Conservation (phyloP, 139 green algal species). For the Pedinophyceae sp. region DNA sequence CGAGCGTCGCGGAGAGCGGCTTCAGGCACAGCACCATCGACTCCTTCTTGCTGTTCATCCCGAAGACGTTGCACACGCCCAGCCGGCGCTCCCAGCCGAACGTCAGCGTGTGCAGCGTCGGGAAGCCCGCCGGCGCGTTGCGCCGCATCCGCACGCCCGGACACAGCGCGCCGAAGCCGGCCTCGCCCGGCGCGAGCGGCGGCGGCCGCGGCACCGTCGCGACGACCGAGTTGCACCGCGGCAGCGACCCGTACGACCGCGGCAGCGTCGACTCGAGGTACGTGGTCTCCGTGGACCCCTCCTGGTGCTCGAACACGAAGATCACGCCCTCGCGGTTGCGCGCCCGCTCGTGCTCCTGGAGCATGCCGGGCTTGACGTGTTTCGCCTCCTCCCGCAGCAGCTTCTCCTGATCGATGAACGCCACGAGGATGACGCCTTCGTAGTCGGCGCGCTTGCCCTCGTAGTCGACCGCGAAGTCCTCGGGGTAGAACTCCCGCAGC, state of each 20-base stretch:
- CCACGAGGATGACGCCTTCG: conserved; percentile 43
- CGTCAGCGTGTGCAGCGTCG: conserved; percentile 48
- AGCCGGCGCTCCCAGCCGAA: conserved; percentile 6
- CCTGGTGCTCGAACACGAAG: conserved; percentile 38
- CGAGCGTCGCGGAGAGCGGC: no score
- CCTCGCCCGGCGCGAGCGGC: conserved; percentile 6
- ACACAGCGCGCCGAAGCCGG: conserved; percentile 42
- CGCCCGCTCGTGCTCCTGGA: conserved; percentile 29
- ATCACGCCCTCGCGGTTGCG: conserved; percentile 58
- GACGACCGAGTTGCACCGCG: conserved; percentile 16
- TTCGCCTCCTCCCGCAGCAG: conserved; percentile 53
- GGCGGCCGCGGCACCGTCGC: neutral
- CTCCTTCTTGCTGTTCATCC: conserved; percentile 9
- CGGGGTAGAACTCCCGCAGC: conserved; percentile 77
- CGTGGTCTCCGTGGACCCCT: conserved; percentile 18
- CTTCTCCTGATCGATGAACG: conserved; percentile 11
- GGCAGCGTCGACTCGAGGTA: conserved; percentile 58
- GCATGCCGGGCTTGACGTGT: conserved; percentile 34
- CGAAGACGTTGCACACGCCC: conserved; percentile 14
- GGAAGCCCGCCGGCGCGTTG: conserved; percentile 34
- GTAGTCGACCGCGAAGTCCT: conserved; percentile 59
- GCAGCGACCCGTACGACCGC: conserved; percentile 1
- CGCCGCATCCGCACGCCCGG: conserved; percentile 39
- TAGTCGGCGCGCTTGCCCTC: conserved; percentile 85
- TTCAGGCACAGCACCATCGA: no score